Evolutionary conservation across 352 stramenopile species (phyloP).

Genomic region (Phytophthora brassicae): DNA sequence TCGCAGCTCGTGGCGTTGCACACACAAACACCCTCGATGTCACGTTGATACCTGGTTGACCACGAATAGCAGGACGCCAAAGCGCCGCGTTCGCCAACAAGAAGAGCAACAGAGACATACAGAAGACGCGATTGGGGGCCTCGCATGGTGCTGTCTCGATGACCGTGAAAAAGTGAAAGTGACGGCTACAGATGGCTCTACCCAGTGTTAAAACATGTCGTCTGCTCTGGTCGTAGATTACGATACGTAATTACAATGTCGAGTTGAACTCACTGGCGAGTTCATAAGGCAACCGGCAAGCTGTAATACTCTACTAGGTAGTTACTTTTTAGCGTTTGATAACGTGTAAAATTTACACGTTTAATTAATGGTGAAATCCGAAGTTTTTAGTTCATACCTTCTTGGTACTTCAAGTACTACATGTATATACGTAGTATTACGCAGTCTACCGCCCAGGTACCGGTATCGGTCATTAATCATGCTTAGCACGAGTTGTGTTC

Average conservation of each 20-base stretch:
- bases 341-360: too few species aligned
- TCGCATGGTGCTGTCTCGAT: constrained; percentile 9
- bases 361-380: too few species aligned
- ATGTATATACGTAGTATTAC: neutral
- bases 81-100: neutral
- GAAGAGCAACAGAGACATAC: neutral
- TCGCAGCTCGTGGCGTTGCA: constrained; percentile 47
- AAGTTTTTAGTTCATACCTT: too few species aligned
- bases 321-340: too few species aligned
- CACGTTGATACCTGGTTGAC: constrained; percentile 44
- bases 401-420: too few species aligned
- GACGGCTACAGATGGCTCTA: neutral
- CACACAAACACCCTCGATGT: constrained; percentile 51
- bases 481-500: constrained; percentile 28
- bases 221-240: neutral
- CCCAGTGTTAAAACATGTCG: constrained; percentile 12
- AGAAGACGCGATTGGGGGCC: neutral
- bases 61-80: constrained; percentile 21
- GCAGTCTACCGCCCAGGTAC: constrained; percentile 7
- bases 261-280: too few species aligned
- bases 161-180: too few species aligned
- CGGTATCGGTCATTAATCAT: constrained; percentile 9
- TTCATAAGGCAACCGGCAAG: too few species aligned
- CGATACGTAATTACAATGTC: too few species aligned
- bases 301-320: too few species aligned